Percentiles rank a stretch among this genome's conserved stretches.
phyloP scores from a whole-genome alignment of 2,329 filamentous ascomycete species.

The Fusarium longipes region DNA sequence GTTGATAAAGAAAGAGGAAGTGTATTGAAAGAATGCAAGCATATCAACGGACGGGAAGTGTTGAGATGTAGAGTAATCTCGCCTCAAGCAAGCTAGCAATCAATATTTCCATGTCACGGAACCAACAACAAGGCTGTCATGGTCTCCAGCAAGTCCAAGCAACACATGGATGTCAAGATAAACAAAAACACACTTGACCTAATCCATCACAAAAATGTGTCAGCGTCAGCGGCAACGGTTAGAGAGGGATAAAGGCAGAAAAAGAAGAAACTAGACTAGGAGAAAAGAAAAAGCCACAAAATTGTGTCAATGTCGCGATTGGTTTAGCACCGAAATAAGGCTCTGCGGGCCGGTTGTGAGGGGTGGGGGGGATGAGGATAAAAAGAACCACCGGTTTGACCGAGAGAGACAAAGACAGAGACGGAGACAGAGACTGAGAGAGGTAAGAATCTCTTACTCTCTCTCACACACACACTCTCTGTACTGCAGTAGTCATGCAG shows the following conservation, averaged over 20 bases:
- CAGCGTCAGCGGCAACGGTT: not conserved
- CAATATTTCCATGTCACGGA: slow-evolving; percentile 3
- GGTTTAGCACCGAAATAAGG: slow-evolving; percentile 1
- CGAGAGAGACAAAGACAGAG: not conserved
- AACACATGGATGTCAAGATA: slow-evolving; percentile 6
- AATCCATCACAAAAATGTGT: not conserved
- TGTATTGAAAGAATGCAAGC: slow-evolving; percentile 17
- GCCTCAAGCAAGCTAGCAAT: not conserved
- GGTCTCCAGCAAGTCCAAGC: not conserved
- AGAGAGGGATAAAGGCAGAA: no score
- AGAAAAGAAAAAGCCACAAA: slow-evolving; percentile 10
- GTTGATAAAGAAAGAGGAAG: not conserved
- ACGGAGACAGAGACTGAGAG: no score
- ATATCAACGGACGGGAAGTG: not conserved
- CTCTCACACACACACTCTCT: no score
- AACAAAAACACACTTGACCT: not conserved
- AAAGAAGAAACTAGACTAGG: not conserved
- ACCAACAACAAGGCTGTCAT: not conserved
- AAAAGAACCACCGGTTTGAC: slow-evolving; percentile 3
- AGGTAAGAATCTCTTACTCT: no score
- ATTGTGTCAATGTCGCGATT: not conserved
- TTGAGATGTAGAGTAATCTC: slow-evolving; percentile 4
- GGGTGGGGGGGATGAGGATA: no score
- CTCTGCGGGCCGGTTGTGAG: slow-evolving; percentile 21
- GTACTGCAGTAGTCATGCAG: not conserved